Base-by-base conservation (phyloP, 352 stramenopile genomes). In the Phytophthora colocasiae region DNA sequence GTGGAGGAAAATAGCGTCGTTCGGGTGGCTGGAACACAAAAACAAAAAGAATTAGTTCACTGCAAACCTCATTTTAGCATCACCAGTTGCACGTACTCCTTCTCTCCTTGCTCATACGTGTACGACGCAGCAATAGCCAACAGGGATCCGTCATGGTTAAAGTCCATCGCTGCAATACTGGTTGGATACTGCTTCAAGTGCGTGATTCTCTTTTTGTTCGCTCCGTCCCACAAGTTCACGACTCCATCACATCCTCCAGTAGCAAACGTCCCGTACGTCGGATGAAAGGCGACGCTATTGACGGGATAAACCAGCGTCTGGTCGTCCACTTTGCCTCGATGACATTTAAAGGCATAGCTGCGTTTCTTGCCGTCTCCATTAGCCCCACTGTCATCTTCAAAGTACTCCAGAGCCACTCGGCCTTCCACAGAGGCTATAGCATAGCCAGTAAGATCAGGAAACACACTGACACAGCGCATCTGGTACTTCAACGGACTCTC, bases 311-410 rank as follows among this genome's bases (percentile, higher is more conserved):
- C 89, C 52, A 91, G 82, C 36, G 90, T 88, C 61, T 91, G 76
- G 64, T 83, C 80, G 56, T 90, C 80, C 43, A 93, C 68, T 63
- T 95, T 94, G 58, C 93, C 89, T 34, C 97, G 89, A 77, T 99
- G 97, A 73, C 97, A 99, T 73, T 99, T 99, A 84, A 99, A 99
- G 34, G 97, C 95, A 75, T 99, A 99, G 65, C 95, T 98, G 48
- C 74, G 75, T 65, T 86, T 87, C 49, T 79, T 80, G 36, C 66
- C 53, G 7, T 47, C 61, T 26, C 11, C 38, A 43, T n/a, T 43
- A 43, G n/a, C 41, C 15, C 9, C 12, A 14, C 4, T 36, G 1
- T 71, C 70, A 36, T 95, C 86, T 24, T 89, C 76, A 56, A 98
- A 83, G 77, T 99, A 99, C 75, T 99, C 96, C 49, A 99, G 94